Base-by-base conservation (phyloP, 768 basidiomycete species). In the Strobilomyces confusus region DNA sequence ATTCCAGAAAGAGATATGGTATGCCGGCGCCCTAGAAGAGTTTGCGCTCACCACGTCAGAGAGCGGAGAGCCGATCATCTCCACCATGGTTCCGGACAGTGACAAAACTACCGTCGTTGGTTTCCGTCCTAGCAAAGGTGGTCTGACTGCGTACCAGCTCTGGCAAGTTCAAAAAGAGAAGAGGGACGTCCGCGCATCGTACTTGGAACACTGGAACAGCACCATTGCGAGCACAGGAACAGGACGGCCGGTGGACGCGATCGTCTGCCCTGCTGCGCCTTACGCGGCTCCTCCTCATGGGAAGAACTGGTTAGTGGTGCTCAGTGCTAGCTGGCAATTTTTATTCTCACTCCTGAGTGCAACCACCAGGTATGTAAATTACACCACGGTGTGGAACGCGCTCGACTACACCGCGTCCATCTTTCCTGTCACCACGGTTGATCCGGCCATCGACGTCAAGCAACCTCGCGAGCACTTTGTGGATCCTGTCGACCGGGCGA, bases 211-310 rank as follows among this genome's bases (percentile, higher is more conserved):
- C 45, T 90, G 87, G 88, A 76, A 83, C 47, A 72, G 68, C 5
- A 85, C 83, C 0, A 69, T 59, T 11, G 56, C 49, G 0, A 44
- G 59, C 14, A 90, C 87, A 0, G 80, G 79, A 0, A 91, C 87
- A 0, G 86, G 84, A 2, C 70, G 90, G 2, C 84, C 87, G 5
- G 78, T 91, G 7, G 90, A 92, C 63, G 88, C 84, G 2, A 80
- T 92, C 58, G 83, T 92, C 33, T 70, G 75, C 2, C 86, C 90
- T 20, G 75, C 72, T 3, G 83, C 84, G 2, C 75, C 86, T 2
- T 83, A 72, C 61, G 69, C 76, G 1, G 84, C 89, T 1, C 70
- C 80, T 5, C 86, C 83, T 11, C 88, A 89, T 61, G 87, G 86
- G 15, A 64, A 64, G 45, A 78, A 79, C 54, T 73, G 48, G 83